Evolutionary conservation across 2,329 filamentous ascomycete genomes (phyloP).

Genomic region (Aspergillus pseudotamarii): DNA sequence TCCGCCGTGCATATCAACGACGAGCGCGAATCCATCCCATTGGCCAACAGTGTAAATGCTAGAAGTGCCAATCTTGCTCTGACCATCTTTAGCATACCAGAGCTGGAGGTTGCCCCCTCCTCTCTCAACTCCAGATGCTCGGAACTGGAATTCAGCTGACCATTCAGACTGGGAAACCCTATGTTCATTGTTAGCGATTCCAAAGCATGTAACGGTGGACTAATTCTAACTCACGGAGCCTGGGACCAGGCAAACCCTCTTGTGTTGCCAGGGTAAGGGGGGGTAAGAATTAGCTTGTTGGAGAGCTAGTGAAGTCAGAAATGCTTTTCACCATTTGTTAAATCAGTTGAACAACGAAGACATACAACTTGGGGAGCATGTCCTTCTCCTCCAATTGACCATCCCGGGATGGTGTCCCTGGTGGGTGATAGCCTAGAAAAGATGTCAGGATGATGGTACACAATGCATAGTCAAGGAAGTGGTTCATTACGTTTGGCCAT

Average conservation of each 20-base stretch:
- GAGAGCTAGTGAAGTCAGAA: conserved; percentile 58
- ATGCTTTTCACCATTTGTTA: conserved; percentile 17
- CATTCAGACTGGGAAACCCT: conserved; percentile 65
- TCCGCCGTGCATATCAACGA: conserved; percentile 82
- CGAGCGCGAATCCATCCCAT: conserved; percentile 88
- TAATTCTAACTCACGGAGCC: conserved; percentile 42
- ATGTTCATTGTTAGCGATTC: conserved; percentile 10
- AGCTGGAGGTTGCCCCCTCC: conserved; percentile 89
- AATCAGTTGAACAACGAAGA: neutral
- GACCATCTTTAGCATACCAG: conserved; percentile 79
- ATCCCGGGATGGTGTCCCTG: conserved; percentile 57
- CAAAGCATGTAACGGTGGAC: neutral
- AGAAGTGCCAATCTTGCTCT: conserved; percentile 65
- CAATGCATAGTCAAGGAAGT: neutral
- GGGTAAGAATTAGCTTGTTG: conserved; percentile 90
- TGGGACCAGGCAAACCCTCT: conserved; percentile 83
- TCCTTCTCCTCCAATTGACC: conserved; percentile 57
- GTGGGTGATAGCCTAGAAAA: conserved; percentile 62
- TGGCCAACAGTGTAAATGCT: conserved; percentile 82
- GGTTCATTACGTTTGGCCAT: conserved; percentile 60
- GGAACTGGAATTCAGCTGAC: conserved; percentile 83
- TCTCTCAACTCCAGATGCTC: conserved; percentile 81
- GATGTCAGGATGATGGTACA: conserved; percentile 12
- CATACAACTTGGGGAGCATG: conserved; percentile 57
- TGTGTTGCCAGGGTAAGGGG: conserved; percentile 81